Percentiles rank a stretch among this genome's conserved stretches.
Evolutionary conservation across 768 basidiomycete species (phyloP).

Genomic region (Amanita molliuscula): DNA sequence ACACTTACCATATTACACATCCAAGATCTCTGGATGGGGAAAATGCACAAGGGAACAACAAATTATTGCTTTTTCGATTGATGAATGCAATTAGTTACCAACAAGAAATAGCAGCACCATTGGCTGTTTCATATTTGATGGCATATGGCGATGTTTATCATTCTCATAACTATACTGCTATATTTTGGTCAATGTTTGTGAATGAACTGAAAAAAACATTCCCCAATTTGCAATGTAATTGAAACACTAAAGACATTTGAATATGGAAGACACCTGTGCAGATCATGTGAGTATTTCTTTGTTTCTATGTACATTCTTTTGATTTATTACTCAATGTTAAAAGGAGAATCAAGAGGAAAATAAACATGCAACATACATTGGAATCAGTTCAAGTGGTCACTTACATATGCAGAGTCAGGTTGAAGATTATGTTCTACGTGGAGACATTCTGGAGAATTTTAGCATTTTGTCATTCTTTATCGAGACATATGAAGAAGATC

Average conservation of each 20-base stretch:
- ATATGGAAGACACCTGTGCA: no score
- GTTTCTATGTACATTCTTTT: no score
- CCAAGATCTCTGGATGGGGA: slow-evolving; percentile 8
- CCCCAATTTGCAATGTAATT: no score
- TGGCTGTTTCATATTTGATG: slow-evolving; percentile 32
- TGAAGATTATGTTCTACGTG: slow-evolving; percentile 17
- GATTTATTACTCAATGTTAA: no score
- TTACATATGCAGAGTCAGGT: slow-evolving; percentile 13
- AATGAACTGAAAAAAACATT: slow-evolving; percentile 9
- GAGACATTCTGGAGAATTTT: slow-evolving; percentile 9
- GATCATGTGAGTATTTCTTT: no score
- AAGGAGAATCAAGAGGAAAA: not conserved
- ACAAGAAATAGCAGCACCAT: slow-evolving; percentile 26
- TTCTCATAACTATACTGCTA: slow-evolving; percentile 24
- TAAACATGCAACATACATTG: not conserved
- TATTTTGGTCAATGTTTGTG: slow-evolving; percentile 24
- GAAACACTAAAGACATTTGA: no score
- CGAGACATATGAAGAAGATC: slow-evolving; percentile 21
- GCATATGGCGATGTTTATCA: slow-evolving; percentile 27
- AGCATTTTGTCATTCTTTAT: slow-evolving; percentile 18
- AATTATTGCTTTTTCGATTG: slow-evolving; percentile 19
- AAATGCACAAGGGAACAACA: slow-evolving; percentile 15
- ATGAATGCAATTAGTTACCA: slow-evolving; percentile 22
- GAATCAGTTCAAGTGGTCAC: not conserved
- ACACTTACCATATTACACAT: slow-evolving; percentile 18